These are phyloP conservation scores for Aeschynomene evenia DNA, from an alignment of 306 rosid genomes.

Conservation along the genomic window DNA sequence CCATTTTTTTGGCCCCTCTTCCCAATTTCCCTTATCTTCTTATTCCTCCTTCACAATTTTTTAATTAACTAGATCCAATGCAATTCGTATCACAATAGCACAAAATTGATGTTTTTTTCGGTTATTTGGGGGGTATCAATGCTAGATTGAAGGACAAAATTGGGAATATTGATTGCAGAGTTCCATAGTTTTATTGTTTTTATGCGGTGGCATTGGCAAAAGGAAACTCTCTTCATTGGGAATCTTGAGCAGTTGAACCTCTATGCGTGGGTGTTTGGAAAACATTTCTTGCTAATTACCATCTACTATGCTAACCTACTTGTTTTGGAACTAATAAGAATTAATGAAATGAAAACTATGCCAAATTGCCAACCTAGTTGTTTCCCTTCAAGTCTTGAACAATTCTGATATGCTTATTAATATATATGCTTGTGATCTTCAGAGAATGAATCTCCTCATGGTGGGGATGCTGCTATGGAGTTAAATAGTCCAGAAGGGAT, in stretches of 20 bases:
- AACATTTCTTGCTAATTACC: background rate
- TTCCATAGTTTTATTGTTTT: background rate
- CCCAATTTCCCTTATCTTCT: background rate
- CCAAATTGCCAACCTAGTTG: background rate
- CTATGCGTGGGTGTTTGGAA: background rate
- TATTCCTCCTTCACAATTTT: background rate
- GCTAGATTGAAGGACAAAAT: background rate
- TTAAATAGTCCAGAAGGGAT: conserved; percentile 29
- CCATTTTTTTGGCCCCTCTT: background rate
- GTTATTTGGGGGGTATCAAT: background rate
- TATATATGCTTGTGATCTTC: background rate
- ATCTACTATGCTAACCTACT: no score
- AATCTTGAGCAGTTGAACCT: no score
- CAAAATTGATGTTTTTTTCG: background rate
- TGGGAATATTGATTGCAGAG: background rate
- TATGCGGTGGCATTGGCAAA: background rate
- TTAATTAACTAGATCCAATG: background rate
- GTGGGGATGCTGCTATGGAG: conserved; percentile 27
- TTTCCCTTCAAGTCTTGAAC: background rate
- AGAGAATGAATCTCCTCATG: conserved; percentile 22
- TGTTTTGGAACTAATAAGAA: background rate
- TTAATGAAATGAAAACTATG: no score
- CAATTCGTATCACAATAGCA: background rate
- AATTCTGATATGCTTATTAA: background rate
- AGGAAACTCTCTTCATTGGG: background rate